Conservation (phyloP, 768 basidiomycete species). For the Tricholoma hemisulphureum region DNA sequence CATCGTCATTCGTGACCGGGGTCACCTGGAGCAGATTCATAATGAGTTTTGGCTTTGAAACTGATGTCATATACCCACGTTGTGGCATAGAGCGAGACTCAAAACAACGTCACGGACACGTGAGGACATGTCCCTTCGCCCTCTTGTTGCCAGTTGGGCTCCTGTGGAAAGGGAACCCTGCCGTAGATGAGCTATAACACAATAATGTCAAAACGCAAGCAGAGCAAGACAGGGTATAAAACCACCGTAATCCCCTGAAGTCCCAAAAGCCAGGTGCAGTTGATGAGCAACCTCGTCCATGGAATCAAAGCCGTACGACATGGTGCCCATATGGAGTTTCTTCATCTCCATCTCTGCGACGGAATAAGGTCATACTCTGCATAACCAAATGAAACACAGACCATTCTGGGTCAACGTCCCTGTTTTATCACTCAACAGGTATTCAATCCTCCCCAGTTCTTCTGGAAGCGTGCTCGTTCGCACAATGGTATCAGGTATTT, state of each 20-base stretch:
- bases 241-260: conserved; percentile 55
- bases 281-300: conserved; percentile 99
- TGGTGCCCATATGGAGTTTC: conserved; percentile 98
- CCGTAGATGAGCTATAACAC: conserved; percentile 38
- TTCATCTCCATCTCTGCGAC: conserved; percentile 96
- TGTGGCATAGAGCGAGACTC: conserved; percentile 93
- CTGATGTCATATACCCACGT: conserved; percentile 50
- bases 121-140: conserved; percentile 92
- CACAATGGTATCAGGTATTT: conserved; percentile 95
- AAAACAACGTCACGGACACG: conserved; percentile 90
- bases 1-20: conserved; percentile 92
- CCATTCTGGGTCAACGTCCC: conserved; percentile 98
- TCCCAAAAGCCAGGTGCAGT: conserved; percentile 80
- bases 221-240: background rate
- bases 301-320: conserved; percentile 95
- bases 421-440: conserved; percentile 95
- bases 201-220: background rate
- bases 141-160: conserved; percentile 78
- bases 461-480: conserved; percentile 97
- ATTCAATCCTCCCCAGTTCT: conserved; percentile 93
- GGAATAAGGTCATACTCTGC: background rate
- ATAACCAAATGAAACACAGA: conserved; percentile 31
- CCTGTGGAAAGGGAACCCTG: conserved; percentile 70
- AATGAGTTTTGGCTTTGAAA: background rate
- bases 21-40: conserved; percentile 66